Percentiles rank a stretch among this genome's conserved stretches.
Conservation (phyloP, 305 asterid genomes). For the Fraxinus latifolia region DNA sequence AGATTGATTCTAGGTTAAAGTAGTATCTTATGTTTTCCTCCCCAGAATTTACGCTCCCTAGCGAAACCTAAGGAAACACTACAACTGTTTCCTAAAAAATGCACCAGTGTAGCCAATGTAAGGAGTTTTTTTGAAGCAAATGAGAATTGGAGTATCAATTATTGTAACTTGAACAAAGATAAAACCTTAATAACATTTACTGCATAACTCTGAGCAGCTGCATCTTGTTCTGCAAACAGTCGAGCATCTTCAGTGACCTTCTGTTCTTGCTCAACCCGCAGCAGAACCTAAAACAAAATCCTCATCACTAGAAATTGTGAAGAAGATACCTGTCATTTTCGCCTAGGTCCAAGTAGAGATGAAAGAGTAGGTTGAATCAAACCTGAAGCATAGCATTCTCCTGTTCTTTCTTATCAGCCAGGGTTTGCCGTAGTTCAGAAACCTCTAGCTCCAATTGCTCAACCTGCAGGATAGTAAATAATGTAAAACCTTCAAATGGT, state of each 20-base stretch:
- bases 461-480: conserved; percentile 41
- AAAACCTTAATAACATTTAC: conserved; percentile 64
- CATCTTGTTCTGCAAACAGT: conserved; percentile 69
- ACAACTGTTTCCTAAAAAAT: conserved; percentile 2
- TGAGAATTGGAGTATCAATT: conserved; percentile 6
- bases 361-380: conserved; percentile 18
- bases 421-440: conserved; percentile 57
- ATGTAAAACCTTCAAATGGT: not conserved
- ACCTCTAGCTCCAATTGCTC: conserved; percentile 82
- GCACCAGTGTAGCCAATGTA: not conserved
- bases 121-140: not conserved
- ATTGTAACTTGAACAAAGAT: not conserved
- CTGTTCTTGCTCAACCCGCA: conserved; percentile 93
- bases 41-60: conserved; percentile 1
- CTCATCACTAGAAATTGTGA: conserved; percentile 22
- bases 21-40: not conserved
- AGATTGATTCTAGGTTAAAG: not conserved
- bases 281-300: conserved; percentile 53
- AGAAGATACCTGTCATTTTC: conserved; percentile 18
- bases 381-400: conserved; percentile 91
- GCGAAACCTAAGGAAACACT: not conserved
- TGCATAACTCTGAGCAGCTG: conserved; percentile 62
- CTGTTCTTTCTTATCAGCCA: conserved; percentile 62
- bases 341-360: conserved; percentile 6
- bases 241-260: conserved; percentile 80